These are phyloP conservation scores for Clathrospora elynae DNA, from an alignment of 2,329 filamentous ascomycete species.

Conservation along the genomic window DNA sequence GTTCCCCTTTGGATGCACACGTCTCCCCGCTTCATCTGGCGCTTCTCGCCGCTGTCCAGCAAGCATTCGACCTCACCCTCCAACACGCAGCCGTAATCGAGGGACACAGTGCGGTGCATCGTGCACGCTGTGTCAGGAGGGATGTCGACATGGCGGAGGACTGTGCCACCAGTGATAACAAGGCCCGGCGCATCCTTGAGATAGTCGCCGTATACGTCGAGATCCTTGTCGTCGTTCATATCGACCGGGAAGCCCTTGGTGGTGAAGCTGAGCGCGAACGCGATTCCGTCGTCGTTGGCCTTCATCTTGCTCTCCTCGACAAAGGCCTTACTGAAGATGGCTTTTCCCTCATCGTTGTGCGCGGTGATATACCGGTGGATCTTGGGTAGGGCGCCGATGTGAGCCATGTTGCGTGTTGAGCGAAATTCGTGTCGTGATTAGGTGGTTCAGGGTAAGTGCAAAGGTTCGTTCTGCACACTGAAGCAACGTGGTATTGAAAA, in stretches of 20 bases:
- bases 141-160: constrained; percentile 52
- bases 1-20: constrained; percentile 49
- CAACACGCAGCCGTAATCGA: constrained; percentile 49
- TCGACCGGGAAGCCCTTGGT: constrained; percentile 56
- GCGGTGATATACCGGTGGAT: constrained; percentile 47
- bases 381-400: constrained; percentile 38
- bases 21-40: constrained; percentile 46
- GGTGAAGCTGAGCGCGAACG: constrained; percentile 58
- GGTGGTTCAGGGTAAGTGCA: neutral
- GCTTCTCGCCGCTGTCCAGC: constrained; percentile 48
- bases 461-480: constrained; percentile 3
- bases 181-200: constrained; percentile 57
- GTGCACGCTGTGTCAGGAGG: constrained; percentile 41
- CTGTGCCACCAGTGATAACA: constrained; percentile 54
- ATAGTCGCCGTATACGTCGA: constrained; percentile 53
- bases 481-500: neutral
- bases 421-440: constrained; percentile 1
- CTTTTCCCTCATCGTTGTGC: constrained; percentile 45
- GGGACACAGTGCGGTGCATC: constrained; percentile 50
- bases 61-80: constrained; percentile 48
- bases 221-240: constrained; percentile 54
- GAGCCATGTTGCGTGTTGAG: constrained; percentile 34
- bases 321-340: constrained; percentile 45
- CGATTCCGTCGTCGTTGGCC: constrained; percentile 52
- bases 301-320: constrained; percentile 45